Evolutionary conservation across 495 filamentous ascomycete genomes (phyloP).

Genomic region (Achaetomiella virescens): DNA sequence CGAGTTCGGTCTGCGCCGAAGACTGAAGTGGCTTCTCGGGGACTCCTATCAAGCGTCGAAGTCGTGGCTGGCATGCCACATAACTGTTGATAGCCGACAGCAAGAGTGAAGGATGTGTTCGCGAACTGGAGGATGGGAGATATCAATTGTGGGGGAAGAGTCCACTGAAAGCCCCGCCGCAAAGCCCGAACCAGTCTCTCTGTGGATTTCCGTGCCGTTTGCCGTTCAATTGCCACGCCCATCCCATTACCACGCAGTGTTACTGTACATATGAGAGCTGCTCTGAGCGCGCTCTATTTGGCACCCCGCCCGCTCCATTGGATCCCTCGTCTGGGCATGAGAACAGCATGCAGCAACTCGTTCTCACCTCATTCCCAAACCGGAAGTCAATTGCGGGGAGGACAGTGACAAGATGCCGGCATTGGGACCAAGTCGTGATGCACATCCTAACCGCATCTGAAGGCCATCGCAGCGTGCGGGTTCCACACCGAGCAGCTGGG

Average conservation of each 20-base stretch:
- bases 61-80: background rate
- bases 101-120: background rate
- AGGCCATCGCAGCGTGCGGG: background rate
- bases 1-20: no score
- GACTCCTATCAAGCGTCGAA: background rate
- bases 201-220: no score
- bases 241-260: no score
- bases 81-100: background rate
- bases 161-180: no score
- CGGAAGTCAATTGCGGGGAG: background rate
- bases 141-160: no score
- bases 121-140: no score
- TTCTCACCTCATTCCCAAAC: background rate
- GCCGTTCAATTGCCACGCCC: no score
- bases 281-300: background rate
- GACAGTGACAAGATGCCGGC: background rate
- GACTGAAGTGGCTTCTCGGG: background rate
- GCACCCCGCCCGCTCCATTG: background rate
- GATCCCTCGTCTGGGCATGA: background rate
- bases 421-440: background rate
- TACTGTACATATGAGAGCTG: no score
- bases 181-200: no score
- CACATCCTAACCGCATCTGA: constrained; percentile 10
- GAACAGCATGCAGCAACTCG: background rate
- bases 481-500: constrained; percentile 5